Base-by-base conservation (phyloP, 768 basidiomycete genomes). In the Tubosaeta sp. region DNA sequence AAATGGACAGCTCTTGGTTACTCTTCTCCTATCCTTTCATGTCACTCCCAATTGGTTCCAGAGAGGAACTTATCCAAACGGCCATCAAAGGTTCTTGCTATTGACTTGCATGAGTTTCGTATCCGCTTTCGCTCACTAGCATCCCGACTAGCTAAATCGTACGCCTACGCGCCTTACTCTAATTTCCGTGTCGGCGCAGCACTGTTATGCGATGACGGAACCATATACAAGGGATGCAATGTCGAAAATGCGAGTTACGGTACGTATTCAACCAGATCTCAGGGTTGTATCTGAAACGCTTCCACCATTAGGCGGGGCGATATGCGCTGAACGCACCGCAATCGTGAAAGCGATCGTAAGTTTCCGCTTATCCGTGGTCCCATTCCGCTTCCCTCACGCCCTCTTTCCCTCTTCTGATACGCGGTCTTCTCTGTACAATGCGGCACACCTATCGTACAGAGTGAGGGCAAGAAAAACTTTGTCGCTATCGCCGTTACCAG, bases 171-270 rank as follows among this genome's bases (percentile, higher is more conserved):
- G 30, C 90, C 83, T 0, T 98, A 96, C 71, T 94, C 92, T 25
- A 86, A 91, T 27, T 96, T 99, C 64, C 83, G 86, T 8, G 95
- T 97, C 14, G 95, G 95, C 0, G 94, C 94, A 0, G 90, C 93
- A 1, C 69, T 97, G 11, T 69, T 97, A 16, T 73, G 84, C 2
- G 63, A 77, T 0, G 80, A 86, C 36, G 90, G 90, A 0, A 67
- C 73, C 9, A 79, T 95, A 19, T 81, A 95, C 52, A 85, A 80
- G 54, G 94, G 95, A 6, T 86, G 87, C 27, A 97, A 96, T 66
- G 79, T 98, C 53, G 96, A 99, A 73, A 97, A 96, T 60, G 93
- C 92, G 0, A 87, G 88, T 0, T 90, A 91, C 60, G 93, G 94
- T 94, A 52, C n/a, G 73, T 16, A 16, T 31, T 8, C 5, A 2